phyloP scores from a whole-genome alignment of 2,329 filamentous ascomycete species.

The Aspergillus transmontanensis region DNA sequence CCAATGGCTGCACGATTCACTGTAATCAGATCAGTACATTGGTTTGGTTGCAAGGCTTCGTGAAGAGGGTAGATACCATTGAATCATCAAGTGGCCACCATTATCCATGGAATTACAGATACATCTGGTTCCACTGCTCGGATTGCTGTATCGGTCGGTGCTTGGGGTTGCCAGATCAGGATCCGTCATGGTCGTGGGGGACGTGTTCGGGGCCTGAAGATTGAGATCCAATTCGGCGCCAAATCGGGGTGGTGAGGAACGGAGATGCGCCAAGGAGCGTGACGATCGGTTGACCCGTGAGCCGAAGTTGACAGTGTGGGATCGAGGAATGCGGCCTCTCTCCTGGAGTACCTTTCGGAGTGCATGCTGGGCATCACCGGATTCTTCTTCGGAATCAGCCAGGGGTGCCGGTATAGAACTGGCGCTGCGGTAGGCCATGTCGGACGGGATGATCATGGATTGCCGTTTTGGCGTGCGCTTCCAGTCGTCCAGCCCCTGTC shows the following conservation, averaged over 20 bases:
- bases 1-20: constrained; percentile 66
- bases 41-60: background rate
- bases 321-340: constrained; percentile 29
- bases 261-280: constrained; percentile 39
- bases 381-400: constrained; percentile 33
- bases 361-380: constrained; percentile 50
- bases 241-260: constrained; percentile 48
- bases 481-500: constrained; percentile 30
- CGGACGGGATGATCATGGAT: constrained; percentile 33
- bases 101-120: constrained; percentile 59
- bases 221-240: constrained; percentile 40
- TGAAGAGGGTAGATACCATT: constrained; percentile 50
- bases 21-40: constrained; percentile 21
- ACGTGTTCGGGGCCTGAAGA: constrained; percentile 44
- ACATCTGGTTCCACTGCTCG: constrained; percentile 58
- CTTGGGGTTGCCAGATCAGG: constrained; percentile 55
- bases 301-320: constrained; percentile 33
- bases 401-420: constrained; percentile 30
- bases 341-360: constrained; percentile 49
- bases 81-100: constrained; percentile 60
- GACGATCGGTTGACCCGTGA: constrained; percentile 32
- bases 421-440: constrained; percentile 35
- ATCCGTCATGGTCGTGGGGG: constrained; percentile 55
- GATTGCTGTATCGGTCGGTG: constrained; percentile 55
- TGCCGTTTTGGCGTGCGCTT: constrained; percentile 38